Conservation (phyloP, 75 land plant genomes). For the Selaginella tamariscina region DNA sequence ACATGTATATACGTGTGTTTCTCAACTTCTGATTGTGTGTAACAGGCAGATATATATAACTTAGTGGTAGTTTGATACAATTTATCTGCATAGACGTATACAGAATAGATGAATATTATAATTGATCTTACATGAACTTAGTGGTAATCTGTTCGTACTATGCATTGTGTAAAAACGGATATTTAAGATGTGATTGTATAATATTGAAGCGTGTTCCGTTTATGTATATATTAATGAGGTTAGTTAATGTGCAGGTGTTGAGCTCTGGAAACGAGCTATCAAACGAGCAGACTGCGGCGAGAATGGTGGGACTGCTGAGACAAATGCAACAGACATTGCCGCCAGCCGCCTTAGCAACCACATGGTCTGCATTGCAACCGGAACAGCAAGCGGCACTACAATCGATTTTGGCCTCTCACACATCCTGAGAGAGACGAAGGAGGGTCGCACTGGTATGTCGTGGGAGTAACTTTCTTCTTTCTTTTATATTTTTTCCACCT, state of each 20-base stretch:
- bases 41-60: no score
- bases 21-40: no score
- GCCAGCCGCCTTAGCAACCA: constrained; percentile 74
- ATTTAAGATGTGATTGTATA: no score
- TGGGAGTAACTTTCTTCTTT: background rate
- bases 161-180: no score
- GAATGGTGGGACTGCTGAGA: constrained; percentile 74
- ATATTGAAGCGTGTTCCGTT: no score
- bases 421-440: constrained; percentile 2
- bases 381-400: constrained; percentile 83
- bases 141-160: no score
- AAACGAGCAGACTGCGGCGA: constrained; percentile 64
- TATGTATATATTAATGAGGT: no score
- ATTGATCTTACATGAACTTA: no score
- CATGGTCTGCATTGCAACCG: constrained; percentile 85
- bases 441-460: background rate
- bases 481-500: background rate
- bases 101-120: no score
- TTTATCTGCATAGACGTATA: no score
- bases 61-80: no score
- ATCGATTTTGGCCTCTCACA: constrained; percentile 45
- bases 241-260: constrained; percentile 57
- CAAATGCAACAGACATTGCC: constrained; percentile 80
- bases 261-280: constrained; percentile 71
- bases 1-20: no score